Evolutionary conservation across 371 early-diverging fungal genomes (phyloP), one percentile per base, ranked within the genome.

Genomic region (Mycotypha africana): DNA sequence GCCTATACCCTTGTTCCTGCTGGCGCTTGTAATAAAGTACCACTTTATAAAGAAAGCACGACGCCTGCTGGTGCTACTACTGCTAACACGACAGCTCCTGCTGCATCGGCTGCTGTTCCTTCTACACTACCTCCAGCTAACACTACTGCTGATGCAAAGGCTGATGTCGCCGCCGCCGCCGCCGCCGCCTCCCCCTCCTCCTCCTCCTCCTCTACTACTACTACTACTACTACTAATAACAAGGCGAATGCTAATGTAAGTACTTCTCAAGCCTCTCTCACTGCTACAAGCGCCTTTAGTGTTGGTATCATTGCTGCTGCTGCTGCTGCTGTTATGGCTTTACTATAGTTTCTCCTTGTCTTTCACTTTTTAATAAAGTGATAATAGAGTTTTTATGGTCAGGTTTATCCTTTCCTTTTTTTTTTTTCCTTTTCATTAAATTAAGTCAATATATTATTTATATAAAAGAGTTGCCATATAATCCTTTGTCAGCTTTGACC

Each of bases 21-120:
- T 36, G 67, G 63, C 31, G 17, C 30, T 9, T 67, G 67, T 46
- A 49, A 49, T 45, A 60, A 57, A 21, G 48, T 51, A 8, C 42
- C 41, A 14, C 31, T 51, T 4, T 67, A 67, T 37, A 67, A 60
- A 54, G 64, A 56, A 24, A 45, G 28, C 15, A 26, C 33, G 23
- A 38, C 41, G 22, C 25, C 14, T 19, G 21, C 45, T n/a, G 15
- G n/a, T 19, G 28, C 49, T 5, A 45, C 42, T 34, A 15, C 11
- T 20, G 37, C 46, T 20, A 35, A 24, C 14, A 33, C 34, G 9
- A 11, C 34, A 14, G 47, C 47, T 31, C 22, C 45, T 42, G 28
- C 48, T 20, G 38, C 49, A 23, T 20, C 51, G 45, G 22, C 49
- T 22, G 12, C 38, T 42, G 23, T 41, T 33, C 1, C 38, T 34